These are phyloP conservation scores for Xylaria sp. DNA, from an alignment of 2,329 filamentous ascomycete genomes.

Conservation along the genomic window DNA sequence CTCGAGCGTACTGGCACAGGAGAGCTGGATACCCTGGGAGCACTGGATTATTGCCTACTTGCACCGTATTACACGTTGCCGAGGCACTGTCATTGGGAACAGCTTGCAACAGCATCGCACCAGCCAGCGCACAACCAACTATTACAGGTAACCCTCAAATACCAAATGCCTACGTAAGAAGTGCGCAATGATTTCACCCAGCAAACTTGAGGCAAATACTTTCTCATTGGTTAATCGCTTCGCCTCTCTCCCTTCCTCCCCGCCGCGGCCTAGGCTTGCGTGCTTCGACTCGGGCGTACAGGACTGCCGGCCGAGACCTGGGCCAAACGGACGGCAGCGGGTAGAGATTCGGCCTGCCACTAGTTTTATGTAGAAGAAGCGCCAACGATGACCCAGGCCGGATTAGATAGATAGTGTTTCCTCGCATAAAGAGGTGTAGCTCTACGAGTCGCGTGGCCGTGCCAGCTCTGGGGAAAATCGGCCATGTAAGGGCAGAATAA, in stretches of 20 bases:
- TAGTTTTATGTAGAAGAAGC: slow-evolving; percentile 14
- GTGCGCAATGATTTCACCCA: slow-evolving; percentile 5
- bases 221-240: slow-evolving; percentile 20
- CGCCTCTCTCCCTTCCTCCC: slow-evolving; percentile 12
- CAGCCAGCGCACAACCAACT: slow-evolving; percentile 24
- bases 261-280: slow-evolving; percentile 4
- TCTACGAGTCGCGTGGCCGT: slow-evolving; percentile 20
- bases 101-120: slow-evolving; percentile 24
- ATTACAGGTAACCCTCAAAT: slow-evolving; percentile 1
- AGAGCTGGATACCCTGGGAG: slow-evolving; percentile 8
- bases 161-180: slow-evolving; percentile 9
- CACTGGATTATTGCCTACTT: not conserved
- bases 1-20: not conserved
- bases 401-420: not conserved
- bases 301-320: slow-evolving; percentile 28
- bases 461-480: slow-evolving; percentile 26
- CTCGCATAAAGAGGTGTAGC: slow-evolving; percentile 10
- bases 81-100: not conserved
- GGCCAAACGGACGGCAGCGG: slow-evolving; percentile 5
- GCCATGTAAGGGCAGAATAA: slow-evolving; percentile 1
- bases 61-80: not conserved
- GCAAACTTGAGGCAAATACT: slow-evolving; percentile 10
- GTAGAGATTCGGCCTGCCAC: slow-evolving; percentile 1
- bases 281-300: slow-evolving; percentile 21
- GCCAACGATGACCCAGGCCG: not conserved